A percentile compares a stretch with the other conserved stretches of the same genome.
phyloP scores from a whole-genome alignment of 441 rosid species.

The Adansonia madagascariensis region DNA sequence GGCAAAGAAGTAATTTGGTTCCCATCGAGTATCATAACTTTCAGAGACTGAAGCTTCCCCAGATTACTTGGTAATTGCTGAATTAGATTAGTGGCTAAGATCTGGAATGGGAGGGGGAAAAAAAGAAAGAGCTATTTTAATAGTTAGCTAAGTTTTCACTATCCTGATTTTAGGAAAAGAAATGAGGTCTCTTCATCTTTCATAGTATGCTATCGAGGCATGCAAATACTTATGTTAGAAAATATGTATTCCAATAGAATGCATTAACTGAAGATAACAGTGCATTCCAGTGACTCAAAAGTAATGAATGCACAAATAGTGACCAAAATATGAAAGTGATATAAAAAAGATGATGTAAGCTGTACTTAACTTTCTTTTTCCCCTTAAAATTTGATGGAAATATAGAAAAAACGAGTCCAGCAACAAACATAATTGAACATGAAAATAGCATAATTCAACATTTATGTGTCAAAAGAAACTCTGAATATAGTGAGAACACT shows the following conservation, averaged over 20 bases:
- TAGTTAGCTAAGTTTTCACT: constrained; percentile 12
- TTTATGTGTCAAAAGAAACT: neutral
- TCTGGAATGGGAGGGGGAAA: constrained; percentile 53
- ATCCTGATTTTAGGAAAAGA: constrained; percentile 6
- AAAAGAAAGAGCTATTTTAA: constrained; percentile 17
- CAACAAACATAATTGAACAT: neutral
- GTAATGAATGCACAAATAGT: neutral
- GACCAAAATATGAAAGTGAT: neutral
- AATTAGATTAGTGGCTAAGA: constrained; percentile 69
- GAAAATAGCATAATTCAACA: neutral
- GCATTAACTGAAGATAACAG: neutral
- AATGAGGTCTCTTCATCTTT: constrained; percentile 13
- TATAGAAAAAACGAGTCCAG: neutral
- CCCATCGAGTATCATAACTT: constrained; percentile 85
- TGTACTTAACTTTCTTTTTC: neutral
- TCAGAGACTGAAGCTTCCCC: constrained; percentile 93
- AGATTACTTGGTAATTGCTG: constrained; percentile 74
- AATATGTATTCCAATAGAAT: neutral
- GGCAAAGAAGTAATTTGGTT: constrained; percentile 78
- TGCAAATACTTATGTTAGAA: neutral
- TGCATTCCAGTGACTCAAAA: neutral
- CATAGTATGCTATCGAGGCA: neutral
- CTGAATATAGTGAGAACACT: neutral
- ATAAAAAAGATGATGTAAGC: neutral
- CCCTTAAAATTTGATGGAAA: neutral